Conservation (phyloP, 306 rosid genomes). For the Hylodesmum podocarpum region DNA sequence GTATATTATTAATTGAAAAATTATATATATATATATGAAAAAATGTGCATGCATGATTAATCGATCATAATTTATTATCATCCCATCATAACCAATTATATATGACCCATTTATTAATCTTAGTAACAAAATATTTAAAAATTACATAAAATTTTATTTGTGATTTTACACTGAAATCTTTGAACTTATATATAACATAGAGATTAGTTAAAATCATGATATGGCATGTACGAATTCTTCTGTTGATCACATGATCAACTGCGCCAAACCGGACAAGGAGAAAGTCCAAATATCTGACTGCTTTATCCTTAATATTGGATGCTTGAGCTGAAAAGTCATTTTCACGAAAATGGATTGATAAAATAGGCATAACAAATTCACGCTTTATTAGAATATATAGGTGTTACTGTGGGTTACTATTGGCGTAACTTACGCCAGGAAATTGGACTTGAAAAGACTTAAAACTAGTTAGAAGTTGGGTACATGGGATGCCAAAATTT, state of each 20-base stretch:
- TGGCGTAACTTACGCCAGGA: slow-evolving; percentile 44
- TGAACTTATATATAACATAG: no score
- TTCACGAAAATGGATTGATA: background rate
- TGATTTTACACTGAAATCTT: no score
- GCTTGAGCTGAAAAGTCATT: background rate
- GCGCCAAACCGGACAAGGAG: slow-evolving; percentile 41
- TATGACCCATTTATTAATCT: no score
- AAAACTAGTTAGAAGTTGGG: slow-evolving; percentile 2
- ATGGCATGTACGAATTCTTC: no score
- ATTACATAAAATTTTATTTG: no score
- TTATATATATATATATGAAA: no score
- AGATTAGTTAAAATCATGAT: no score
- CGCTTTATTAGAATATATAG: background rate
- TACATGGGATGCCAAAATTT: slow-evolving; percentile 26
- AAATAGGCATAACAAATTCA: background rate
- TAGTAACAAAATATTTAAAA: no score
- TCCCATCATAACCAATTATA: no score
- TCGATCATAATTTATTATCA: no score
- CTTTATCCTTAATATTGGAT: slow-evolving; percentile 29
- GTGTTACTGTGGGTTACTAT: background rate
- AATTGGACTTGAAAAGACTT: background rate
- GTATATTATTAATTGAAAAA: no score
- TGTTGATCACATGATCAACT: slow-evolving; percentile 79
- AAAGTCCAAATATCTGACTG: slow-evolving; percentile 1
- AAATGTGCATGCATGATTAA: no score